phyloP scores from a whole-genome alignment of 108 stramenopile genomes.

The Mediolabrus comicus region DNA sequence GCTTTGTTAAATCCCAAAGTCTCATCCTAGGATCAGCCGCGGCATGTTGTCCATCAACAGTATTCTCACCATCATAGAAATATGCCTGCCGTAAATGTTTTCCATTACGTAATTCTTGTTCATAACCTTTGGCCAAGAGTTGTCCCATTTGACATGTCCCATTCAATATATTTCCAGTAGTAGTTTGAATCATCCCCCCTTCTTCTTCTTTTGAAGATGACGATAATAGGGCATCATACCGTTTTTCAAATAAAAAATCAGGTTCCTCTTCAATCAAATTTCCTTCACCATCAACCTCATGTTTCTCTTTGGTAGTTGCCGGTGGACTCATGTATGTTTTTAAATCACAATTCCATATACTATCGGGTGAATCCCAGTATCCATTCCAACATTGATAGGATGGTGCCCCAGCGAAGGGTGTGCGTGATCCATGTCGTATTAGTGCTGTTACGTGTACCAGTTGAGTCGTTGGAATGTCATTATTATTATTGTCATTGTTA shows the following conservation, averaged over 20 bases:
- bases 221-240: constrained; percentile 64
- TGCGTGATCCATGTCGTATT: constrained; percentile 81
- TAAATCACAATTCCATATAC: constrained; percentile 73
- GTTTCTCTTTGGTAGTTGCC: constrained; percentile 10
- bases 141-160: constrained; percentile 91
- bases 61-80: constrained; percentile 46
- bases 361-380: constrained; percentile 48
- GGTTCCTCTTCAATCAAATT: constrained; percentile 16
- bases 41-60: constrained; percentile 25
- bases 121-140: constrained; percentile 73
- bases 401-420: constrained; percentile 50
- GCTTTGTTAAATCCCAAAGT: constrained; percentile 50
- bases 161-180: constrained; percentile 49
- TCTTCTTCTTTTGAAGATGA: constrained; percentile 24
- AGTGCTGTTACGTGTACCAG: constrained; percentile 75
- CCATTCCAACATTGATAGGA: constrained; percentile 61
- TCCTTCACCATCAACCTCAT: constrained; percentile 6
- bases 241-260: constrained; percentile 72
- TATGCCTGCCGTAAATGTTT: constrained; percentile 70
- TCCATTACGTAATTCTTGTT: constrained; percentile 81
- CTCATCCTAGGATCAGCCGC: constrained; percentile 55
- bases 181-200: neutral
- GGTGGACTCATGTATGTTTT: constrained; percentile 60
- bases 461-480: constrained; percentile 7
- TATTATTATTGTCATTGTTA: neutral